Evolutionary conservation across 805 yeast genomes (phyloP), one percentile per base, ranked within the genome.

Genomic region (Hyphopichia homilentoma): DNA sequence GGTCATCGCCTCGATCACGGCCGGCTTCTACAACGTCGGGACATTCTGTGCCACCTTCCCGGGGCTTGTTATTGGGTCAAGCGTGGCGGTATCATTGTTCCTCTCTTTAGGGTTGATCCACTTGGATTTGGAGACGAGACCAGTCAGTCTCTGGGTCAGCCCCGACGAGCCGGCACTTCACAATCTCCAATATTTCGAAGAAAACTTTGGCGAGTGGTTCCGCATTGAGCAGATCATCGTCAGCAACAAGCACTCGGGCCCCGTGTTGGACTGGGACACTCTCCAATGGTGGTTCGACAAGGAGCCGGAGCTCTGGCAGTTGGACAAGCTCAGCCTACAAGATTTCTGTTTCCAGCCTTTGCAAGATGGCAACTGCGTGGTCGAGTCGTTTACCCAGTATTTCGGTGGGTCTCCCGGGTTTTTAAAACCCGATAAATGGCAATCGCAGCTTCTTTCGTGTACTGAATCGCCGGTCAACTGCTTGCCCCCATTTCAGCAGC

Each of bases 61-160:
- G 0, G 67, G 43, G 2, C 33, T 39, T 2, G 48, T 54, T 5
- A 55, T 66, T 9, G 39, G 38, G 1, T 8, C 39, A 0, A 41
- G 55, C 19, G 31, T 61, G 6, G 5, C 50, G 1, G 32, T 78
- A 0, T 59, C 77, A 2, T 39, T 68, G 1, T 33, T 74, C 1
- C 45, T 82, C 11, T 69, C 84, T 2, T 51, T 71, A 0, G 86
- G 84, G 6, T 58, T 77, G 28, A 45, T 56, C 5, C 55, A 62
- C 32, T 65, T 80, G 7, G 57, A 76, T 27, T 64, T 89, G 17
- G 97, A 89, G 51, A 77, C 77, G 2, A 68, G 84, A 43, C 97
- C 98, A 0, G 75, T 84, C 3, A 77, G 81, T 40, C 62, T 90
- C 19, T 90, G 98, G 98, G 97, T 93, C 0, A 81, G 93, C 43